Conservation (phyloP, 371 early-diverging fungal species). For the Dichotomocladium elegans region DNA sequence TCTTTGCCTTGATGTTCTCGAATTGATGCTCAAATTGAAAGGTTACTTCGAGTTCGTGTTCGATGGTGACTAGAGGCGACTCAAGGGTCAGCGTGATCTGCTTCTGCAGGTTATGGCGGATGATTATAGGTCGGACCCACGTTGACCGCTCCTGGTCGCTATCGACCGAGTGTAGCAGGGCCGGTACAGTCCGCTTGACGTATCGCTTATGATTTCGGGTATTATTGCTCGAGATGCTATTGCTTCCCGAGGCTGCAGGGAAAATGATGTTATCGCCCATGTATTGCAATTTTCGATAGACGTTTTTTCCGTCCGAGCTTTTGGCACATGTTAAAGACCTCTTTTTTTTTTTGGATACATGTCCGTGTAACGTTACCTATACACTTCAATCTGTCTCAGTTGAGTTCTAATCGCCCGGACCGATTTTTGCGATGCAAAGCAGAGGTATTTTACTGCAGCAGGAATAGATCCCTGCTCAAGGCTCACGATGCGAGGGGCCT, state of each 20-base stretch:
- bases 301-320: neutral
- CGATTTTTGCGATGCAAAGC: slow-evolving; percentile 19
- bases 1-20: slow-evolving; percentile 20
- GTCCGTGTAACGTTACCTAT: too few species aligned
- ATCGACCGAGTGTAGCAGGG: slow-evolving; percentile 15
- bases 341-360: too few species aligned
- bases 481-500: slow-evolving; percentile 18
- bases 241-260: too few species aligned
- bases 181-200: slow-evolving; percentile 17
- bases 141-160: slow-evolving; percentile 10
- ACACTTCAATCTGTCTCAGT: slow-evolving; percentile 19
- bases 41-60: slow-evolving; percentile 21
- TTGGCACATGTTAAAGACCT: too few species aligned
- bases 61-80: slow-evolving; percentile 18
- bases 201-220: slow-evolving; percentile 1
- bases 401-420: slow-evolving; percentile 20
- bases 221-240: neutral
- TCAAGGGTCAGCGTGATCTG: slow-evolving; percentile 9
- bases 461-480: slow-evolving; percentile 15
- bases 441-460: slow-evolving; percentile 14
- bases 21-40: slow-evolving; percentile 19
- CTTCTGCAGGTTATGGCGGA: slow-evolving; percentile 16
- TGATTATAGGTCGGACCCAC: slow-evolving; percentile 17
- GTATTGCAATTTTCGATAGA: neutral
- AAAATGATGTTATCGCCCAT: neutral